phyloP scores from a whole-genome alignment of 805 yeast genomes.

The Candida gorgasii region DNA sequence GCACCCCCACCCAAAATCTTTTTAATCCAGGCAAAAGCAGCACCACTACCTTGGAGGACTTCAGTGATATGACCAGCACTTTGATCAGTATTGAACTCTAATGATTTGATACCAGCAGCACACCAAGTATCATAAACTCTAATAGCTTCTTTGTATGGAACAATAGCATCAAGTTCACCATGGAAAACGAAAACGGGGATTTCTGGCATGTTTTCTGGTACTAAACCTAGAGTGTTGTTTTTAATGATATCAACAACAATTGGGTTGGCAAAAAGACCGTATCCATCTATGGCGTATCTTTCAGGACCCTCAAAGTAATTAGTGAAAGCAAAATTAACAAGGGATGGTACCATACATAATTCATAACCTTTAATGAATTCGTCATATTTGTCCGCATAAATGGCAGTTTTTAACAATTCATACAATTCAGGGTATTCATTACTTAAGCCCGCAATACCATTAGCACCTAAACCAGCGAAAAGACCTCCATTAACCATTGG shows the following conservation, averaged over 20 bases:
- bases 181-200: constrained; percentile 24
- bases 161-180: constrained; percentile 20
- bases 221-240: constrained; percentile 22
- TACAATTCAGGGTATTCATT: constrained; percentile 29
- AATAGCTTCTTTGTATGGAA: constrained; percentile 17
- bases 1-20: constrained; percentile 17
- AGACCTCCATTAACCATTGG: constrained; percentile 23
- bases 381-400: constrained; percentile 9
- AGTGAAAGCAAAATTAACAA: constrained; percentile 6
- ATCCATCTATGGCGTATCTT: constrained; percentile 16
- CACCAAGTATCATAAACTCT: constrained; percentile 25
- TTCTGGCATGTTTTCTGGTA: constrained; percentile 16
- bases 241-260: constrained; percentile 14
- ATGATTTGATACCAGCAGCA: constrained; percentile 25
- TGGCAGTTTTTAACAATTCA: constrained; percentile 11
- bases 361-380: constrained; percentile 4
- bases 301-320: constrained; percentile 8
- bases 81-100: constrained; percentile 23
- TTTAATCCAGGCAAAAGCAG: constrained; percentile 22
- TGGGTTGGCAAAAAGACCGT: constrained; percentile 14
- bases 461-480: constrained; percentile 31
- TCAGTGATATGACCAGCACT: constrained; percentile 21
- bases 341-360: neutral
- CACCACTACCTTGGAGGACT: constrained; percentile 18
- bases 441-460: constrained; percentile 30